Evolutionary conservation across 176 grass and related monocot genomes (phyloP).

Genomic region (Phoenix roebelenii): DNA sequence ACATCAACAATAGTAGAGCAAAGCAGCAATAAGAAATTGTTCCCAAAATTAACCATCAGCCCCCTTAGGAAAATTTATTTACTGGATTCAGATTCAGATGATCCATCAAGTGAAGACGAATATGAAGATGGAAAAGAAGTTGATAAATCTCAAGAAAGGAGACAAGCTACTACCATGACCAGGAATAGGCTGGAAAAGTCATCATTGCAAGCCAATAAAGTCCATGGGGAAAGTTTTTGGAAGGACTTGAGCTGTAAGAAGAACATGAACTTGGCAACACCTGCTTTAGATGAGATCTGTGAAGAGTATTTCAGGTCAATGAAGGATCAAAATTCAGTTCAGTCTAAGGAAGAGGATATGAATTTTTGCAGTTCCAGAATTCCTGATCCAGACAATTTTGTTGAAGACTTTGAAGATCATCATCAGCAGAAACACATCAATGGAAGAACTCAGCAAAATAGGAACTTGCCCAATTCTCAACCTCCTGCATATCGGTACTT

Average conservation of each 20-base stretch:
- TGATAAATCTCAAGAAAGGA: conserved; percentile 19
- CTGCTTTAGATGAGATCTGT: conserved; percentile 81
- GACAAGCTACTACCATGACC: conserved; percentile 13
- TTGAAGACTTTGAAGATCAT: conserved; percentile 30
- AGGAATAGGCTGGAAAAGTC: conserved; percentile 21
- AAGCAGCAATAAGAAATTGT: conserved; percentile 54
- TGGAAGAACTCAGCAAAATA: conserved; percentile 17
- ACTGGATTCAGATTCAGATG: conserved; percentile 68
- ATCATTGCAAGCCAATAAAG: conserved; percentile 19
- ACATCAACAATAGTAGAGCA: conserved; percentile 54
- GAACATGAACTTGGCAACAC: conserved; percentile 43
- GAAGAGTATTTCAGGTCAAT: conserved; percentile 63
- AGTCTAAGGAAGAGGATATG: conserved; percentile 18
- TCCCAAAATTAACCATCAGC: conserved; percentile 51
- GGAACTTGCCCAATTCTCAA: conserved; percentile 20
- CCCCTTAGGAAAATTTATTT: conserved; percentile 71
- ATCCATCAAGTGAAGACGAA: conserved; percentile 29
- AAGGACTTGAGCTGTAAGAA: conserved; percentile 10
- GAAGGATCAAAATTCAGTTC: conserved; percentile 24
- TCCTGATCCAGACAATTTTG: conserved; percentile 17
- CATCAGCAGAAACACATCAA: conserved; percentile 25
- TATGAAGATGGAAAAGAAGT: conserved; percentile 21
- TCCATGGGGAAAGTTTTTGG: conserved; percentile 9
- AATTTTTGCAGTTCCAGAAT: conserved; percentile 26
- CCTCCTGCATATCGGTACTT: conserved; percentile 62